These are phyloP conservation scores for Penicillium lividum DNA, from an alignment of 495 filamentous ascomycete genomes.

Conservation along the genomic window DNA sequence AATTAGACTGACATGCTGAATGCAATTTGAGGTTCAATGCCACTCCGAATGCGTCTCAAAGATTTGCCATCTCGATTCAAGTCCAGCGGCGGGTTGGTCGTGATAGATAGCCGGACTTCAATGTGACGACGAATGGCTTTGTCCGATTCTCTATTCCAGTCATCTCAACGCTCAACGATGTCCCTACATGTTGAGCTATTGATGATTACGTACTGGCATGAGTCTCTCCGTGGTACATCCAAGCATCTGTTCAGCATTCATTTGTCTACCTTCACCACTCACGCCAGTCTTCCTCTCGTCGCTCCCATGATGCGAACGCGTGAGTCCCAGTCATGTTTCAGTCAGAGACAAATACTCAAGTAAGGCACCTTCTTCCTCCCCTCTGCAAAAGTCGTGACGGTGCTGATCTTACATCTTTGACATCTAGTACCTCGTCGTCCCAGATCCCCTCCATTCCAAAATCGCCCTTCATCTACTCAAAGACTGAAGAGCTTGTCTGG, in stretches of 20 bases:
- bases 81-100: no score
- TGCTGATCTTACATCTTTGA: neutral
- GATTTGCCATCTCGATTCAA: no score
- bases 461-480: conserved; percentile 15
- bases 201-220: neutral
- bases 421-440: neutral
- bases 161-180: neutral
- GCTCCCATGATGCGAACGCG: neutral
- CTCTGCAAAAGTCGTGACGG: neutral
- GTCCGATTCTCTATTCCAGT: neutral
- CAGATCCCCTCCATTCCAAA: neutral
- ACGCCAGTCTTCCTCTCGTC: neutral
- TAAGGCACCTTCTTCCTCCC: neutral
- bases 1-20: no score
- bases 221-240: neutral
- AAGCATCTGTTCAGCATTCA: neutral
- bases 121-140: neutral
- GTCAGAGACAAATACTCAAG: neutral
- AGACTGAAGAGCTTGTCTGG: conserved; percentile 18
- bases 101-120: neutral
- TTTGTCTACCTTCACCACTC: neutral
- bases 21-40: no score
- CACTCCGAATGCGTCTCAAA: no score
- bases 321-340: neutral
- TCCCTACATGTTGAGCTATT: neutral